Conservation (phyloP, 169 alveolate species). For the Theileria annulata region DNA sequence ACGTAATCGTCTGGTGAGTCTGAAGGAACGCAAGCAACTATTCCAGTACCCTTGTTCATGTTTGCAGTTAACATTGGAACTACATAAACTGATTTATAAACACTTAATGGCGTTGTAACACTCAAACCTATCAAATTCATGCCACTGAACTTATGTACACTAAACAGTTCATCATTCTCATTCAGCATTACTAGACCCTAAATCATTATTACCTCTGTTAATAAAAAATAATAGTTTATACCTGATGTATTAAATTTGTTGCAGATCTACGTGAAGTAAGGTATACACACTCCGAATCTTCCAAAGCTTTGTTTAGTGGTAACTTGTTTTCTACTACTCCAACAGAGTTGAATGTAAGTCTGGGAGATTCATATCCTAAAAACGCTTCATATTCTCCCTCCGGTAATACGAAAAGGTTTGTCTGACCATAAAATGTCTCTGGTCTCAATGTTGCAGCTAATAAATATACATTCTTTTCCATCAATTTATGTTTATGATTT, state of each 20-base stretch:
- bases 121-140: slow-evolving; percentile 90
- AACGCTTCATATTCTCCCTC: slow-evolving; percentile 86
- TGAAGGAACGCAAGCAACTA: slow-evolving; percentile 99
- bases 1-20: slow-evolving; percentile 99
- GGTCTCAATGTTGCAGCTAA: slow-evolving; percentile 99
- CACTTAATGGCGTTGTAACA: slow-evolving; percentile 91
- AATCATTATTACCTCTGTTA: not conserved
- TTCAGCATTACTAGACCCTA: slow-evolving; percentile 40
- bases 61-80: slow-evolving; percentile 97
- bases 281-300: slow-evolving; percentile 66
- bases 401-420: slow-evolving; percentile 96
- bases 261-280: slow-evolving; percentile 70
- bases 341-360: slow-evolving; percentile 63
- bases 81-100: slow-evolving; percentile 88
- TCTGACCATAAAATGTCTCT: slow-evolving; percentile 99
- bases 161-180: slow-evolving; percentile 40
- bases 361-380: slow-evolving; percentile 76
- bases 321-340: slow-evolving; percentile 70
- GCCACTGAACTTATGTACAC: slow-evolving; percentile 80
- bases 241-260: slow-evolving; percentile 94
- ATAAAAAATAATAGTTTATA: slow-evolving; percentile 7
- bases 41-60: slow-evolving; percentile 97
- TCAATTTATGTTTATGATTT: slow-evolving; percentile 31
- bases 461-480: slow-evolving; percentile 80
- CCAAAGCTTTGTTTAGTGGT: slow-evolving; percentile 60